Percentiles rank a stretch among this genome's conserved stretches.
Evolutionary conservation across 768 basidiomycete species (phyloP).

Genomic region (Amanita molliuscula): DNA sequence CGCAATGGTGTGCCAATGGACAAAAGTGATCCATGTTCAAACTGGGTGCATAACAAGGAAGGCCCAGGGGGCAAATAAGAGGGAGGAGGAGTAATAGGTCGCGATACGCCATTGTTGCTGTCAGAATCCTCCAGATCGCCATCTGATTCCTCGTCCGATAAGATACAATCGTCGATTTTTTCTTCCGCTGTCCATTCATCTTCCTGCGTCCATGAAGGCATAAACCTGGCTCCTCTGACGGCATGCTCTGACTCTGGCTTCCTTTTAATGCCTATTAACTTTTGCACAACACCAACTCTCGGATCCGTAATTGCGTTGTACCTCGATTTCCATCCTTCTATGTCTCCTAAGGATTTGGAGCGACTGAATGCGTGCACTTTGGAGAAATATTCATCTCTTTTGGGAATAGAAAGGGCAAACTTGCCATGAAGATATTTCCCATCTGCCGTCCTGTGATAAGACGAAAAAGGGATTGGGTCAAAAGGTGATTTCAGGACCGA

Average conservation of each 20-base stretch:
- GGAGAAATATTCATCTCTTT: slow-evolving; percentile 35
- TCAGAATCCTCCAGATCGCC: slow-evolving; percentile 24
- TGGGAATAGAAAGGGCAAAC: slow-evolving; percentile 58
- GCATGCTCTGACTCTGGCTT: slow-evolving; percentile 34
- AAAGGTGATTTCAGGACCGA: slow-evolving; percentile 28
- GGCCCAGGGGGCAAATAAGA: slow-evolving; percentile 65
- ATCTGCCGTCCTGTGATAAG: slow-evolving; percentile 51
- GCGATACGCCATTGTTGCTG: slow-evolving; percentile 26
- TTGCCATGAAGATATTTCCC: slow-evolving; percentile 71
- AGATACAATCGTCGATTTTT: slow-evolving; percentile 10
- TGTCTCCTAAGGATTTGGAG: slow-evolving; percentile 11
- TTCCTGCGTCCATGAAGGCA: slow-evolving; percentile 32
- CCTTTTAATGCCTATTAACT: slow-evolving; percentile 62
- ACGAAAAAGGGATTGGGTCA: slow-evolving; percentile 68
- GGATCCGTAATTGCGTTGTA: slow-evolving; percentile 65
- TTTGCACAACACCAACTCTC: slow-evolving; percentile 54
- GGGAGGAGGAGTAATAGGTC: slow-evolving; percentile 63
- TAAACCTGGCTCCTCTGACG: slow-evolving; percentile 21
- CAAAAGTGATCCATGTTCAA: slow-evolving; percentile 55
- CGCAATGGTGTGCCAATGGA: slow-evolving; percentile 50
- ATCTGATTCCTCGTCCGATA: slow-evolving; percentile 17
- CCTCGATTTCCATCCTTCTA: slow-evolving; percentile 35
- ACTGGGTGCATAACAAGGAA: slow-evolving; percentile 54
- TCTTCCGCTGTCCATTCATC: slow-evolving; percentile 31
- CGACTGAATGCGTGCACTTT: slow-evolving; percentile 13